phyloP scores from a whole-genome alignment of 2,329 filamentous ascomycete species.

The Pseudomassariella vexata region DNA sequence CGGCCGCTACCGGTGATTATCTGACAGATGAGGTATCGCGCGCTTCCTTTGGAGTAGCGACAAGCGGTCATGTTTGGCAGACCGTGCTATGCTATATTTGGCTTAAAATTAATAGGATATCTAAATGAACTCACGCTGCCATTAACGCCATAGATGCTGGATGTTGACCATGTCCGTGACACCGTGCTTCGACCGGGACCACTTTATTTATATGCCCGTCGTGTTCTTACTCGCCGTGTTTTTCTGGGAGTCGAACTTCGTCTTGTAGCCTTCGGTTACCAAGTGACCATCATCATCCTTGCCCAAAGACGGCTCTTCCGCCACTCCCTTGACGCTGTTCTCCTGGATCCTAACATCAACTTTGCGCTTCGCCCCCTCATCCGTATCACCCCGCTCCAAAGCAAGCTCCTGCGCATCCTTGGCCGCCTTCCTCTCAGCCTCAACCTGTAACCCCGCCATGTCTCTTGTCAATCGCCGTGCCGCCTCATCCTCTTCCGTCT shows the following conservation, averaged over 20 bases:
- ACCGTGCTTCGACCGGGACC: no score
- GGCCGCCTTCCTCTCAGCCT: constrained; percentile 26
- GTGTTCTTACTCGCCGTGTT: no score
- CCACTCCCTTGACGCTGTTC: constrained; percentile 36
- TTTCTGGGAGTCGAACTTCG: constrained; percentile 26
- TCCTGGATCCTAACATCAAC: constrained; percentile 47
- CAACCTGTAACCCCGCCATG: constrained; percentile 36
- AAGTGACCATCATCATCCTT: constrained; percentile 33
- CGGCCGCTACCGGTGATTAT: no score
- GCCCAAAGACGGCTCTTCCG: constrained; percentile 31
- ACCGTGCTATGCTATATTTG: no score
- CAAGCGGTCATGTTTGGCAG: no score
- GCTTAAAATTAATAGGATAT: no score
- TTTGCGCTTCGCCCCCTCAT: constrained; percentile 25
- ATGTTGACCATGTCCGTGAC: no score
- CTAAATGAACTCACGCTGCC: no score
- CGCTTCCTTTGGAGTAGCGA: no score
- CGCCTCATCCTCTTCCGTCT: constrained; percentile 12
- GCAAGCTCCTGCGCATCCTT: constrained; percentile 21
- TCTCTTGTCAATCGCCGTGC: constrained; percentile 23
- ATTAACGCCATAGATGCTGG: no score
- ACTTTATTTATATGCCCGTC: no score
- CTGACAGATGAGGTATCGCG: no score
- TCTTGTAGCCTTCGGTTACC: constrained; percentile 45
- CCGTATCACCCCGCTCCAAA: constrained; percentile 23